A percentile compares a stretch with the other conserved stretches of the same genome.
Conservation (phyloP, 2,329 filamentous ascomycete genomes). For the Ophiostoma himal-ulmi region DNA sequence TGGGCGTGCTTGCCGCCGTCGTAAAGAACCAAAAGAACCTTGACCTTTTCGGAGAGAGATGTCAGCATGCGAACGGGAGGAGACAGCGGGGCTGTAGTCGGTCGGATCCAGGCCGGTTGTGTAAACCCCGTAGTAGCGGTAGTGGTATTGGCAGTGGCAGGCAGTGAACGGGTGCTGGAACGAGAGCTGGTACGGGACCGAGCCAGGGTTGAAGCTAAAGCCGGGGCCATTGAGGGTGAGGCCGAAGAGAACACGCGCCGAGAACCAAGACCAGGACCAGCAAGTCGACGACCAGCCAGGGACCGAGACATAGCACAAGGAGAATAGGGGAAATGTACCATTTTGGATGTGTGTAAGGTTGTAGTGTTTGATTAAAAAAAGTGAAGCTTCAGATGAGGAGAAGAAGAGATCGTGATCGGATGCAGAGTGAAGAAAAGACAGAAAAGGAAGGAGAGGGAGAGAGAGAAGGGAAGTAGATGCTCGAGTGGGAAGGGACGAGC, state of each 20-base stretch:
- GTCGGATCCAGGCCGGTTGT: slow-evolving; percentile 13
- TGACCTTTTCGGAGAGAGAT: slow-evolving; percentile 62
- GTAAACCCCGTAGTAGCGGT: neutral
- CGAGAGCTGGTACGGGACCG: neutral
- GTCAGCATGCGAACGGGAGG: slow-evolving; percentile 48
- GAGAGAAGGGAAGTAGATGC: neutral
- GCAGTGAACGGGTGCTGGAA: neutral
- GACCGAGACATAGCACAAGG: slow-evolving; percentile 13
- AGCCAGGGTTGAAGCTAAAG: slow-evolving; percentile 8
- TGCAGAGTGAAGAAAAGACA: slow-evolving; percentile 9
- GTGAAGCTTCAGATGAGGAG: neutral
- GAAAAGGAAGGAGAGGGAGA: neutral
- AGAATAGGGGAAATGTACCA: slow-evolving; percentile 19
- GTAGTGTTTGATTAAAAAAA: neutral
- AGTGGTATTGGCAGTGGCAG: neutral
- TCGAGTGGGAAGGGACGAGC: slow-evolving; percentile 2
- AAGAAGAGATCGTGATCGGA: slow-evolving; percentile 5
- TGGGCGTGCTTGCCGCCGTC: slow-evolving; percentile 85
- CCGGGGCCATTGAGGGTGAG: neutral
- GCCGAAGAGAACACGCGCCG: slow-evolving; percentile 16
- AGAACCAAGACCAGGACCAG: slow-evolving; percentile 6
- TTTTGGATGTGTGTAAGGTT: slow-evolving; percentile 18
- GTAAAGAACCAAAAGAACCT: slow-evolving; percentile 91
- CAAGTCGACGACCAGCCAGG: slow-evolving; percentile 16
- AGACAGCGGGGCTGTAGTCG: slow-evolving; percentile 7